Conservation (phyloP, 306 rosid species). For the Cucumis sativus region Cucumber_9930_V3 NC_026656.2:12702001-12702500, state of each 20-base stretch:
- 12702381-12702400: background rate
- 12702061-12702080: constrained; percentile 85
- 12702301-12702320: background rate
- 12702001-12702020: constrained; percentile 61
- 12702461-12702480: background rate
- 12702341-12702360: background rate
- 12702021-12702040: constrained; percentile 78
- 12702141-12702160: background rate
- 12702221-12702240: background rate
- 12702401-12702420: background rate
- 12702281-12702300: background rate
- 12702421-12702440: background rate
- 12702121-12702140: background rate
- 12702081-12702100: constrained; percentile 71
- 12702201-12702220: background rate
- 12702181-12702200: background rate
- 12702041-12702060: constrained; percentile 42
- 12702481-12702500: constrained; percentile 15
- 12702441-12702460: background rate
- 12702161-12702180: background rate
- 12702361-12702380: background rate
- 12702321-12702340: background rate
- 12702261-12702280: background rate
- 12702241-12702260: background rate
- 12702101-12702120: background rate